Conservation (phyloP, 1,284 basidiomycete species). For the Tilletia indica region DNA sequence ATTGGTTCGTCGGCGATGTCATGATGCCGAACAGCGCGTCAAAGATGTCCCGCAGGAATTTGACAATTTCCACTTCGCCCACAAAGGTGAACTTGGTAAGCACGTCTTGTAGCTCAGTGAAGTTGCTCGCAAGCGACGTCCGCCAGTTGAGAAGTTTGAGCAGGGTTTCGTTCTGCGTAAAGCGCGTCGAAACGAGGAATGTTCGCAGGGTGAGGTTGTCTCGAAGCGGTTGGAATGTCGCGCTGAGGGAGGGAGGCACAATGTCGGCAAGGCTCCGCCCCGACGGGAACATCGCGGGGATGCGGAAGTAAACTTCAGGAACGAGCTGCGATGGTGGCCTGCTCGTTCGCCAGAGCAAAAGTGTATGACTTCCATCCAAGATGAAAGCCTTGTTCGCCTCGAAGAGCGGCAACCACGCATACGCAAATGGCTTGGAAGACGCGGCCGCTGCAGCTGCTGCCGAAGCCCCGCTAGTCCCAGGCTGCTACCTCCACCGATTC, state of each 20-base stretch:
- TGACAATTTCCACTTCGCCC: constrained; percentile 71
- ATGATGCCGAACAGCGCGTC: constrained; percentile 90
- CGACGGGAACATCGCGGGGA: constrained; percentile 67
- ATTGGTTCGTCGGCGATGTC: constrained; percentile 70
- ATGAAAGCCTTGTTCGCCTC: constrained; percentile 75
- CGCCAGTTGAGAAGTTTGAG: constrained; percentile 84
- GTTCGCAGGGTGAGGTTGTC: constrained; percentile 81
- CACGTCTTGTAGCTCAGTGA: constrained; percentile 67
- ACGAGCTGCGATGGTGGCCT: constrained; percentile 60
- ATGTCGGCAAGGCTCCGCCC: constrained; percentile 60
- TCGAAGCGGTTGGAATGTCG: constrained; percentile 54
- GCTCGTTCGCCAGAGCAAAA: constrained; percentile 58
- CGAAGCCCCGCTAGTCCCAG: not conserved
- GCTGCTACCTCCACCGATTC: not conserved
- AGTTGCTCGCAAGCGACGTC: constrained; percentile 62
- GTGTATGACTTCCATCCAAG: constrained; percentile 82
- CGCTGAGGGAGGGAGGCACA: constrained; percentile 40
- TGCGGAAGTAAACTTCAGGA: constrained; percentile 61
- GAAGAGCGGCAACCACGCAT: constrained; percentile 85
- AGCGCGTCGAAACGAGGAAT: constrained; percentile 86
- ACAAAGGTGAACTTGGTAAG: constrained; percentile 87
- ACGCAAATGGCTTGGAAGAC: constrained; percentile 70
- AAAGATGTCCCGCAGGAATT: constrained; percentile 85
- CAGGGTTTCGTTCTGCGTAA: constrained; percentile 86
- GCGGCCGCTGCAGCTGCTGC: not conserved